Percentiles rank a stretch among this genome's conserved stretches.
These are phyloP conservation scores for Schizonepeta tenuifolia DNA, from an alignment of 257 asterid genomes.

Conservation along the genomic window DNA sequence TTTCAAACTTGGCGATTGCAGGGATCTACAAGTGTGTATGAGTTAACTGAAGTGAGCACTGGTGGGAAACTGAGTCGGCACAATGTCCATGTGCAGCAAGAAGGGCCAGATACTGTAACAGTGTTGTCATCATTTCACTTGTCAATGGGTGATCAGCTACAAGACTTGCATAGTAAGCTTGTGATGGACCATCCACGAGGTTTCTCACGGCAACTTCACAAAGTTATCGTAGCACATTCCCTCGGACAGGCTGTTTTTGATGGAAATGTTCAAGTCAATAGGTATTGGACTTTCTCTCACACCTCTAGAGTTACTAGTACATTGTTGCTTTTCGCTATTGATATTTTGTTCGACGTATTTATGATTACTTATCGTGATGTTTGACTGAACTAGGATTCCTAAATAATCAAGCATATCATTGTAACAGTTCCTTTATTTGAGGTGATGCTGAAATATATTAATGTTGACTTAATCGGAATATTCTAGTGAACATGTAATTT, in stretches of 20 bases:
- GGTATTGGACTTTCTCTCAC: constrained; percentile 49
- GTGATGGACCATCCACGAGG: constrained; percentile 92
- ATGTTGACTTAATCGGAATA: not conserved
- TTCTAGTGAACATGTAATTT: constrained; percentile 14
- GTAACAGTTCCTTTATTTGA: not conserved
- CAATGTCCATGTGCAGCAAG: constrained; percentile 84
- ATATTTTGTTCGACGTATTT: not conserved
- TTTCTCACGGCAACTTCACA: constrained; percentile 81
- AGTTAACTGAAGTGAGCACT: constrained; percentile 80
- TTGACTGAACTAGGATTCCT: constrained; percentile 8
- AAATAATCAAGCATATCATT: not conserved
- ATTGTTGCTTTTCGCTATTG: not conserved
- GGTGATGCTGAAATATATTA: not conserved
- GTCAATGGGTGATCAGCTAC: constrained; percentile 73
- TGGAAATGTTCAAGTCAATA: constrained; percentile 90
- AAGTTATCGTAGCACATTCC: constrained; percentile 94
- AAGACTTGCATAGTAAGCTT: constrained; percentile 84
- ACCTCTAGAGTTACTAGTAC: not conserved
- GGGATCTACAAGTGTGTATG: constrained; percentile 70
- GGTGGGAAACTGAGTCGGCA: constrained; percentile 95
- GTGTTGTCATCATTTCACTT: constrained; percentile 86
- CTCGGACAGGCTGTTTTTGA: constrained; percentile 87
- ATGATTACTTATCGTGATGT: not conserved
- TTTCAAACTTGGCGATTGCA: constrained; percentile 38
- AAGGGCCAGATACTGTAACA: constrained; percentile 78